Evolutionary conservation across 2,329 filamentous ascomycete genomes (phyloP).

Genomic region (Kalmusia sp.): DNA sequence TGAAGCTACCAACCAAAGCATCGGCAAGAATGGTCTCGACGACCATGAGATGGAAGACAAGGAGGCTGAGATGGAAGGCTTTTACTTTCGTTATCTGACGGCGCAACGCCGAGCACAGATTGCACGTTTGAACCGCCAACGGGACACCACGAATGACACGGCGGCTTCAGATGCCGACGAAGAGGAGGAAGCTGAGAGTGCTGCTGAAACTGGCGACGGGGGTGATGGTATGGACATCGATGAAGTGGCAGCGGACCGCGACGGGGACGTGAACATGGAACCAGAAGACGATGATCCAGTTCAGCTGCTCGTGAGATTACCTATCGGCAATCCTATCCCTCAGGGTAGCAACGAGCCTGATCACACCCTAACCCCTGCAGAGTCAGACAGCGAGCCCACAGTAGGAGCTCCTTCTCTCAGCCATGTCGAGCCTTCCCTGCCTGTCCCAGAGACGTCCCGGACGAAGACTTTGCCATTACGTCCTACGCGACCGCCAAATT

Average conservation of each 20-base stretch:
- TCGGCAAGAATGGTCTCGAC: slow-evolving; percentile 80
- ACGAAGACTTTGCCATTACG: slow-evolving; percentile 52
- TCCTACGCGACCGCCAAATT: slow-evolving; percentile 72
- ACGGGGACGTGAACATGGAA: slow-evolving; percentile 59
- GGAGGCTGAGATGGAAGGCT: slow-evolving; percentile 45
- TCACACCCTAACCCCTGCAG: slow-evolving; percentile 71
- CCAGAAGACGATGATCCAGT: slow-evolving; percentile 69
- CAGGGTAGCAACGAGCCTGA: slow-evolving; percentile 57
- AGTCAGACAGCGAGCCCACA: slow-evolving; percentile 75
- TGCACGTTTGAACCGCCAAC: slow-evolving; percentile 31
- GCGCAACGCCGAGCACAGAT: slow-evolving; percentile 36
- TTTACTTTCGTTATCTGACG: slow-evolving; percentile 33
- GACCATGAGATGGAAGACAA: slow-evolving; percentile 75
- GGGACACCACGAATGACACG: slow-evolving; percentile 53
- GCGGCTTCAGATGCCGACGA: slow-evolving; percentile 53
- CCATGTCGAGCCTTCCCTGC: slow-evolving; percentile 69
- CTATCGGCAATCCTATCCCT: slow-evolving; percentile 66
- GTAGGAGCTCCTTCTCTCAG: slow-evolving; percentile 64
- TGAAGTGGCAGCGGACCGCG: slow-evolving; percentile 52
- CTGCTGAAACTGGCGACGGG: slow-evolving; percentile 49
- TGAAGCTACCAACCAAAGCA: slow-evolving; percentile 76
- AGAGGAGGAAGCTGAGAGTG: slow-evolving; percentile 55
- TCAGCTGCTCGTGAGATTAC: slow-evolving; percentile 80
- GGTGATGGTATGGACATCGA: slow-evolving; percentile 57
- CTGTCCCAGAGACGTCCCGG: slow-evolving; percentile 81